Evolutionary conservation across 1,284 basidiomycete genomes (phyloP), one percentile per base, ranked within the genome.

Genomic region (Cystobasidium sp.): DNA sequence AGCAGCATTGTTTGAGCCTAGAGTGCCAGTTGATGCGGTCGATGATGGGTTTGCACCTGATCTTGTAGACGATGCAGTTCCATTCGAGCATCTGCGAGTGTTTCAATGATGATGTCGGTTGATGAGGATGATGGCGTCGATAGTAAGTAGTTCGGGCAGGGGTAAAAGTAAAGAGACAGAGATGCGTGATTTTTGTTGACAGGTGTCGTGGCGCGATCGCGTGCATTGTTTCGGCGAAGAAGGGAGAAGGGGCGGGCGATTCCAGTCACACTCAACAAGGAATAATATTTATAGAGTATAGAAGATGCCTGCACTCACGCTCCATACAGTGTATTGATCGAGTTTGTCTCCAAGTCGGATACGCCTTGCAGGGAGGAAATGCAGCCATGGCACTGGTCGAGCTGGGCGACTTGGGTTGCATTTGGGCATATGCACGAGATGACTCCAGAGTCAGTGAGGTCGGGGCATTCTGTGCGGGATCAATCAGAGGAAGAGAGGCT

Each of bases 361-460:
- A 73, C 44, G 41, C 70, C 70, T 12, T 43, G 14, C 39, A 73
- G 47, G 16, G 70, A 55, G 1, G 41, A 24, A 22, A 73, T 65
- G 63, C 70, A 73, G n/a, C 10, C 37, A 24, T 65, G 49, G 70
- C 70, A 73, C 41, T 62, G 22, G 39, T 73, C 46, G 39, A 73
- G 70, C 22, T 43, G 37, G 31, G 20, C 10, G 16, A 59, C 53
- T 7, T 55, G 62, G 12, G 61, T 61, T 3, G 61, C 6, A 22
- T 64, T 73, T 39, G 70, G 61, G 44, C 70, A 73, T 10, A 73
- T 66, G 63, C 70, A 73, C 14, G 62, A 62, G 53, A 73, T 73
- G 61, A 73, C 70, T 37, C 70, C 70, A n/a, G 49, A 44, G 62
- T 73, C 70, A 3, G 63, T 65, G 49, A 73, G 63, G 63, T 73